Evolutionary conservation across 2,329 filamentous ascomycete genomes (phyloP).

Genomic region (Cryoendolithus antarcticus): DNA sequence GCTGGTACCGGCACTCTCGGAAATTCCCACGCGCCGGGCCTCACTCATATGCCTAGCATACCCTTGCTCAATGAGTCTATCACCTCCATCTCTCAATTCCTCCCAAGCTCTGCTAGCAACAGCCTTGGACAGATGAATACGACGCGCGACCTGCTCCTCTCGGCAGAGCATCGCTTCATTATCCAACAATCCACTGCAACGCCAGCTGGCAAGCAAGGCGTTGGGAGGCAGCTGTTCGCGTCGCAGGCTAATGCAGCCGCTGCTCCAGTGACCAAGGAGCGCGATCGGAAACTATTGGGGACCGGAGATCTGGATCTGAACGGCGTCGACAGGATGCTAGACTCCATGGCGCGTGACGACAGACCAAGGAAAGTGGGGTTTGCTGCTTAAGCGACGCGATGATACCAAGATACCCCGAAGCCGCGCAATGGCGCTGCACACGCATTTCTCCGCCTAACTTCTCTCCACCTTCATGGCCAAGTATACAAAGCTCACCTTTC

Average conservation of each 20-base stretch:
- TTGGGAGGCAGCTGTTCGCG: constrained; percentile 13
- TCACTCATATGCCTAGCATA: constrained; percentile 30
- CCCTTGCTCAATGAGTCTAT: constrained; percentile 31
- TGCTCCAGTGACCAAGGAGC: constrained; percentile 4
- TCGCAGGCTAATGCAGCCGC: constrained; percentile 16
- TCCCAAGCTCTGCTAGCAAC: constrained; percentile 17
- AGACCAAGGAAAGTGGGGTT: constrained; percentile 22
- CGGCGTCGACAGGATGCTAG: constrained; percentile 35
- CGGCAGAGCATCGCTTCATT: constrained; percentile 32
- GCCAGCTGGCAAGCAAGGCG: constrained; percentile 12
- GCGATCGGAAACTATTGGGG: constrained; percentile 33
- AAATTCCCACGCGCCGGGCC: constrained; percentile 29
- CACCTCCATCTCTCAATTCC: constrained; percentile 32
- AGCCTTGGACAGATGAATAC: constrained; percentile 31
- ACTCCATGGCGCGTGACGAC: constrained; percentile 19
- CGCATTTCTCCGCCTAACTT: background rate
- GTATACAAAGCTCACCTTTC: constrained; percentile 2
- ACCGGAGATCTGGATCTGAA: constrained; percentile 35
- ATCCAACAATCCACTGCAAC: constrained; percentile 25
- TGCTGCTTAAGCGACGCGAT: constrained; percentile 9
- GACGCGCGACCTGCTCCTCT: constrained; percentile 31
- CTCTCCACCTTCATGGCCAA: background rate
- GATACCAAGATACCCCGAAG: too few relatives aligned
- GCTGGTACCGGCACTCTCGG: constrained; percentile 3
- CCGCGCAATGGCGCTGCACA: too few relatives aligned